Percentiles rank a stretch among this genome's conserved stretches.
Conservation (phyloP, 2,329 filamentous ascomycete species). For the Penicillium vulpinum region DNA sequence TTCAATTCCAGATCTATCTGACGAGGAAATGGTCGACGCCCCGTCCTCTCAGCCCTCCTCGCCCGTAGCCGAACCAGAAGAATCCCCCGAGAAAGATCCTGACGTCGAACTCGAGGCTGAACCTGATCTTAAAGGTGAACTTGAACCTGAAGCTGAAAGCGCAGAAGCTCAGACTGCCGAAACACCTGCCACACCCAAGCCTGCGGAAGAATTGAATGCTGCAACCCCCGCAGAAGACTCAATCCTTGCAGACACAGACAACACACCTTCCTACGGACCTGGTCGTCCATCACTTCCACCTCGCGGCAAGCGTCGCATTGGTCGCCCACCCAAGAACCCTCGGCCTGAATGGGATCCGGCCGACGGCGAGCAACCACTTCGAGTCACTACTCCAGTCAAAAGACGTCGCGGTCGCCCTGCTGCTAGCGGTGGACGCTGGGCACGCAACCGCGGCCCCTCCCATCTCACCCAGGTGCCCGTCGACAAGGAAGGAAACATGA, state of each 20-base stretch:
- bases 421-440: slow-evolving; percentile 65
- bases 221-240: slow-evolving; percentile 39
- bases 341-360: slow-evolving; percentile 72
- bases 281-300: slow-evolving; percentile 58
- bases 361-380: slow-evolving; percentile 49
- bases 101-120: slow-evolving; percentile 20
- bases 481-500: slow-evolving; percentile 89
- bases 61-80: slow-evolving; percentile 20
- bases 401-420: slow-evolving; percentile 60
- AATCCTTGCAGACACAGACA: slow-evolving; percentile 47
- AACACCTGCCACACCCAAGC: slow-evolving; percentile 22
- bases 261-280: slow-evolving; percentile 54
- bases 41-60: slow-evolving; percentile 23
- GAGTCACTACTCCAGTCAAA: slow-evolving; percentile 52
- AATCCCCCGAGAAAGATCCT: slow-evolving; percentile 25
- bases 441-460: slow-evolving; percentile 69
- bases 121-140: slow-evolving; percentile 25
- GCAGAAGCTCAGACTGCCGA: slow-evolving; percentile 26
- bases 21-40: slow-evolving; percentile 42
- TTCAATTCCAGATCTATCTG: slow-evolving; percentile 44
- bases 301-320: slow-evolving; percentile 69
- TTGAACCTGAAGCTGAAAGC: slow-evolving; percentile 39
- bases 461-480: slow-evolving; percentile 81
- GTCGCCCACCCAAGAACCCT: slow-evolving; percentile 80
- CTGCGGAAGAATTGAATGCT: slow-evolving; percentile 48